phyloP scores from a whole-genome alignment of 2,329 filamentous ascomycete species.

The Teratosphaeria nubilosa region DNA sequence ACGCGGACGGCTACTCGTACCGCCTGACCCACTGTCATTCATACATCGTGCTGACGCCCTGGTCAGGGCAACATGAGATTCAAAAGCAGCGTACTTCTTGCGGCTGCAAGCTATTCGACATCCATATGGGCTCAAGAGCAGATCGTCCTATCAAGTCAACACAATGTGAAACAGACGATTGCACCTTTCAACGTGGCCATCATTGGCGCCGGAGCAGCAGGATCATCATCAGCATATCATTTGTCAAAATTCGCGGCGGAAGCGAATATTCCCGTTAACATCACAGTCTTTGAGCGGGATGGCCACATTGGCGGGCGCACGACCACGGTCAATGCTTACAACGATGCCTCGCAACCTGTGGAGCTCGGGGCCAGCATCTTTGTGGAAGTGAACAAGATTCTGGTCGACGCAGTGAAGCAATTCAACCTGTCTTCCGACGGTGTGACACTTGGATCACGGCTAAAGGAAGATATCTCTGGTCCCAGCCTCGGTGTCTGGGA shows the following conservation, averaged over 20 bases:
- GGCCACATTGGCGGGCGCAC: slow-evolving; percentile 73
- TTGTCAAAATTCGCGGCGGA: slow-evolving; percentile 60
- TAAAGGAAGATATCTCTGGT: slow-evolving; percentile 32
- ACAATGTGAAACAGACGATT: background rate
- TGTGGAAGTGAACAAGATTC: slow-evolving; percentile 70
- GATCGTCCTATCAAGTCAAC: background rate
- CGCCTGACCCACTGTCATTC: background rate
- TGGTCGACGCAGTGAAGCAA: slow-evolving; percentile 59
- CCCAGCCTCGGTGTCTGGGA: slow-evolving; percentile 73
- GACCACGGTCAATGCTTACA: slow-evolving; percentile 70
- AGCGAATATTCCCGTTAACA: slow-evolving; percentile 54
- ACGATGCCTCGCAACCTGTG: slow-evolving; percentile 55
- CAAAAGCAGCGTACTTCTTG: background rate
- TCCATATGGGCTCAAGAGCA: background rate
- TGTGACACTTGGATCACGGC: background rate
- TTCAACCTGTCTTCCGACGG: slow-evolving; percentile 55
- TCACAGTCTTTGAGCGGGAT: slow-evolving; percentile 80
- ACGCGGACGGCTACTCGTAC: background rate
- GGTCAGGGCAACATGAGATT: background rate
- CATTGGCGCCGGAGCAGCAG: slow-evolving; percentile 67
- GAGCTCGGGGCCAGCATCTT: slow-evolving; percentile 93
- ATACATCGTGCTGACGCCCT: background rate
- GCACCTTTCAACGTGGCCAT: slow-evolving; percentile 9
- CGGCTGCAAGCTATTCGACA: background rate
- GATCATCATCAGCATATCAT: slow-evolving; percentile 78